Evolutionary conservation across 2,329 filamentous ascomycete species (phyloP), one percentile per base, ranked within the genome.

Genomic region (Penicillium freii): DNA sequence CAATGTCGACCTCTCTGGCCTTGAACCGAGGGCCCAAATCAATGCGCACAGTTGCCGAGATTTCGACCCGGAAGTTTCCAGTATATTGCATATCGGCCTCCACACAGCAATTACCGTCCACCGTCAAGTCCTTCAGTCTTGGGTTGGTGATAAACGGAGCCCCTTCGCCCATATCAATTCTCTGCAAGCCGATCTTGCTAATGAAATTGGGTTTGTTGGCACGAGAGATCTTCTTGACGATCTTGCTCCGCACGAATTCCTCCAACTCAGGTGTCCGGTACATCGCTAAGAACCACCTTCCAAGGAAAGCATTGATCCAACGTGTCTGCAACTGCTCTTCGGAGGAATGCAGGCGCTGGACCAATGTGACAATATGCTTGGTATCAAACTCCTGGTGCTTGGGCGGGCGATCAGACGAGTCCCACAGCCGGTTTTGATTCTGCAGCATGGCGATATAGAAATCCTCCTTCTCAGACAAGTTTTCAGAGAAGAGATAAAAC

Each of bases 401-500:
- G 0, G 92, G 91, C 1, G 86, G 83, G 21, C 80, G 79, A 54
- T 82, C 79, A 23, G 80, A 79, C 2, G 79, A 77, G 39, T 82
- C 81, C 56, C 85, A 81, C 17, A 84, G 83, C 66, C 88, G 86
- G 64, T 92, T 87, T 71, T 96, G 90, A 62, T 92, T 95, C 66
- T 87, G 87, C 39, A 99, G 80, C 65, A 99, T 80, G 13, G 93
- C 90, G 75, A 96, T 93, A 73, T 99, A 99, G 75, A 99, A 97
- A 72, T 99, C 94, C 74, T 99, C 94, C 74, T 99, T 99, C 46
- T 94, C 91, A 0, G 92, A 96, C 72, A 91, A 91, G 69, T 95
- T 96, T 64, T 97, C 92, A 0, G 91, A 95, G 74, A 97, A 99
- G 5, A 99, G 80, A 70, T 87, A 97, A 76, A 97, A 97, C 0